Conservation (phyloP, 2,329 filamentous ascomycete genomes). For the Trichoderma brevicompactum region DNA sequence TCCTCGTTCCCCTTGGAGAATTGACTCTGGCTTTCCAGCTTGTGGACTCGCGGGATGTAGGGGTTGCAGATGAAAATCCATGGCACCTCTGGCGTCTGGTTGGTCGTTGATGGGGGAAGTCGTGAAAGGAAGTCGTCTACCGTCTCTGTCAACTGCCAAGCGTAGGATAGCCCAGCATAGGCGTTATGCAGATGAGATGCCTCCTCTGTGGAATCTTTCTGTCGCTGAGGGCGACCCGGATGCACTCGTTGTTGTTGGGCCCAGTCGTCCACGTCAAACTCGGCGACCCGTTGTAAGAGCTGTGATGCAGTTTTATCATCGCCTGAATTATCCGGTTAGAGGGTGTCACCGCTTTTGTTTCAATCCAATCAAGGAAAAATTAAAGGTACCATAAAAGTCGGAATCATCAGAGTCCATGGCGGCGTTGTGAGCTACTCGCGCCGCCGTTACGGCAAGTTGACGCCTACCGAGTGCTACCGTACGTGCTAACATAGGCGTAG, state of each 20-base stretch:
- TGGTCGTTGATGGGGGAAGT: slow-evolving; percentile 68
- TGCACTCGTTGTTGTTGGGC: slow-evolving; percentile 35
- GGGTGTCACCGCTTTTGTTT: neutral
- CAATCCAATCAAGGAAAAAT: neutral
- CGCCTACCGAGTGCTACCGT: slow-evolving; percentile 1
- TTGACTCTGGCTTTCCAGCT: slow-evolving; percentile 42
- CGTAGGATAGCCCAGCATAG: slow-evolving; percentile 57
- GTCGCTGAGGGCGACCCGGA: slow-evolving; percentile 38
- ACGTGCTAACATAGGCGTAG: neutral
- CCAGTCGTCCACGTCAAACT: slow-evolving; percentile 57
- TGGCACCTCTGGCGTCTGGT: slow-evolving; percentile 48
- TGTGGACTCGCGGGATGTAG: slow-evolving; percentile 48
- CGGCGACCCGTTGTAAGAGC: slow-evolving; percentile 55
- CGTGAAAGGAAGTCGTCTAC: slow-evolving; percentile 68
- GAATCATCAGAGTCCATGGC: slow-evolving; percentile 55
- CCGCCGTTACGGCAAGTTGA: slow-evolving; percentile 9
- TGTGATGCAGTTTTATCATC: slow-evolving; percentile 53
- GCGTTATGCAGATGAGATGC: slow-evolving; percentile 57
- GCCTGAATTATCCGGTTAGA: slow-evolving; percentile 48
- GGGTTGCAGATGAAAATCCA: slow-evolving; percentile 80
- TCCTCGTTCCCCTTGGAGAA: slow-evolving; percentile 52
- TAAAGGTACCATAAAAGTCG: slow-evolving; percentile 58
- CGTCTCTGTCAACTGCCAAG: slow-evolving; percentile 67
- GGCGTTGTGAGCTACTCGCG: neutral
- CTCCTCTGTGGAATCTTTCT: slow-evolving; percentile 31